Conservation (phyloP, 371 early-diverging fungal species). For the Blakeslea trispora region DNA sequence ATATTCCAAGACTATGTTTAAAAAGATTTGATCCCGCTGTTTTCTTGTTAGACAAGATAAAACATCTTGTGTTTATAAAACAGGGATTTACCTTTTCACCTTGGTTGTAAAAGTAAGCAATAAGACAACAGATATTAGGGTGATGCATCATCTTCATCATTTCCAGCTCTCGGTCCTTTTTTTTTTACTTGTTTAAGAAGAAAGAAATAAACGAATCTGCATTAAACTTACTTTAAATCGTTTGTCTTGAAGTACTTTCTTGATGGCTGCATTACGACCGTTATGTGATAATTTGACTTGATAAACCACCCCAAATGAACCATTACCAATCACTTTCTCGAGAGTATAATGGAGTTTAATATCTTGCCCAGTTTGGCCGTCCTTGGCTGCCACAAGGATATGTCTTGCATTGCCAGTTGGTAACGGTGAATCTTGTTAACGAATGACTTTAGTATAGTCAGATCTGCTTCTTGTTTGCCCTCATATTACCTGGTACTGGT, state of each 20-base stretch:
- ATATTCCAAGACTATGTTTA: conserved; percentile 81
- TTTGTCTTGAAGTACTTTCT: conserved; percentile 95
- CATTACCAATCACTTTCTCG: conserved; percentile 90
- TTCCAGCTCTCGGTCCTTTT: conserved; percentile 83
- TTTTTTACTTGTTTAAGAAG: no score
- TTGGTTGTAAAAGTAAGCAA: conserved; percentile 77
- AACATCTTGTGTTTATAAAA: no score
- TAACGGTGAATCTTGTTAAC: conserved; percentile 11
- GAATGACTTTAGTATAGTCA: background rate
- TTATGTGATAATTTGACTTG: conserved; percentile 82
- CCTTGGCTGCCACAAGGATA: conserved; percentile 69
- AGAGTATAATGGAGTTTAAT: conserved; percentile 87
- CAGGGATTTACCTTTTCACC: conserved; percentile 53
- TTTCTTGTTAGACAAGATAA: background rate
- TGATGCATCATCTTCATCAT: conserved; percentile 83
- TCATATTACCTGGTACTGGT: background rate
- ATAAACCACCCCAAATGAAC: conserved; percentile 96
- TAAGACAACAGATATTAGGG: conserved; percentile 75
- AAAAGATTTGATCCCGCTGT: conserved; percentile 73
- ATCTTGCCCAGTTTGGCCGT: conserved; percentile 83
- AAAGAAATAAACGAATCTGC: no score
- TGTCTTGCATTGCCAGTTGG: conserved; percentile 19
- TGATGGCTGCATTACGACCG: conserved; percentile 85
- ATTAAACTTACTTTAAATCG: conserved; percentile 79
- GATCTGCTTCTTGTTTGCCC: background rate